Evolutionary conservation across 768 basidiomycete genomes (phyloP).

Genomic region (Cystofilobasidium bisporidii): DNA sequence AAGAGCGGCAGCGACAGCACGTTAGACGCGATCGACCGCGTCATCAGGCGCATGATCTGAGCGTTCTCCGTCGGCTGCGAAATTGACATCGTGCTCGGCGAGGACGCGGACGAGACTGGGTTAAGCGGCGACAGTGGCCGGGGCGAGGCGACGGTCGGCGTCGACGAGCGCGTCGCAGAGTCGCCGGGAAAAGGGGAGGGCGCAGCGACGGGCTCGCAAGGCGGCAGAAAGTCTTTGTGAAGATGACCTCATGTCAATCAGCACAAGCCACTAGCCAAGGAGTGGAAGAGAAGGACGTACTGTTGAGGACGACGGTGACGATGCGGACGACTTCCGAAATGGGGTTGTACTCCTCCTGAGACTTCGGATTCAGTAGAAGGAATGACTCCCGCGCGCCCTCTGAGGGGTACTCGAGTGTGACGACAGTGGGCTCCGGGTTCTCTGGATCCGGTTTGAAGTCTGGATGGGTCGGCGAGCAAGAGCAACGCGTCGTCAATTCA

Average conservation of each 20-base stretch:
- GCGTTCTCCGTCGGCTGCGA: constrained; percentile 11
- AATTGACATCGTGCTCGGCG: constrained; percentile 33
- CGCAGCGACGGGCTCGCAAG: background rate
- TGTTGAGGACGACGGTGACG: constrained; percentile 18
- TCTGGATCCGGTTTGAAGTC: constrained; percentile 15
- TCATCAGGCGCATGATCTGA: constrained; percentile 23
- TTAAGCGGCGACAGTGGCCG: constrained; percentile 4
- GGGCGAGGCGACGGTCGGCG: background rate
- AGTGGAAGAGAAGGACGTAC: constrained; percentile 2
- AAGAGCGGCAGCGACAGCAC: constrained; percentile 64
- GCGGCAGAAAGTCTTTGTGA: background rate
- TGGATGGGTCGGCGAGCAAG: background rate
- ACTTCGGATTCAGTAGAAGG: constrained; percentile 14
- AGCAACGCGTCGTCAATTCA: background rate
- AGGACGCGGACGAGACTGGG: constrained; percentile 46
- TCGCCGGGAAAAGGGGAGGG: constrained; percentile 6
- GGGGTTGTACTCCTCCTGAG: constrained; percentile 24
- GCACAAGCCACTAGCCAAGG: background rate
- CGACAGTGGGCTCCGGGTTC: background rate
- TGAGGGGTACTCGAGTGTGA: constrained; percentile 23
- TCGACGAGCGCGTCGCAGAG: background rate
- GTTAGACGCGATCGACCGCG: constrained; percentile 37
- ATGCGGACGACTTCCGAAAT: constrained; percentile 11
- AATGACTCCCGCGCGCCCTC: constrained; percentile 20
- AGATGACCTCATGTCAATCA: background rate